These are phyloP conservation scores for Diaporthe ampelina DNA, from an alignment of 2,329 filamentous ascomycete genomes.

Conservation along the genomic window DNA sequence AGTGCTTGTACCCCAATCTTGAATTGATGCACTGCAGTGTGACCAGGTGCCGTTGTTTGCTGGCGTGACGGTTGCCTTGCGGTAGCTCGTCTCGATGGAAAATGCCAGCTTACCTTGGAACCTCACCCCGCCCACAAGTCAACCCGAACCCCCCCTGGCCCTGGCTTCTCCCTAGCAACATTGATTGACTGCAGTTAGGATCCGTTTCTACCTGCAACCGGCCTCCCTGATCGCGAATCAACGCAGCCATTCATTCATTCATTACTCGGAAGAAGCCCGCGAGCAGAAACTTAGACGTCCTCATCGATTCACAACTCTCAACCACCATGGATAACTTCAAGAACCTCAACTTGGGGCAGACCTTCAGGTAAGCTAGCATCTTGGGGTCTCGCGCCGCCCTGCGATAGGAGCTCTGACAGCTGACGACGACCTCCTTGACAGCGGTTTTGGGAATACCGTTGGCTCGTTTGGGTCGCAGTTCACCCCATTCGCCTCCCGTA, in stretches of 20 bases:
- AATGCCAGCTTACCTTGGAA: slow-evolving; percentile 20
- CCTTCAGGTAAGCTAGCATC: slow-evolving; percentile 61
- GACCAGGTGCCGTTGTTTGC: not conserved
- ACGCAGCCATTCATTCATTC: slow-evolving; percentile 26
- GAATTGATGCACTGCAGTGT: slow-evolving; percentile 2
- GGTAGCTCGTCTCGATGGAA: not conserved
- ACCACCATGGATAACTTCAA: slow-evolving; percentile 69
- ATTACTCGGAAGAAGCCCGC: not conserved
- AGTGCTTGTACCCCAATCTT: not conserved
- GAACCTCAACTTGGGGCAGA: slow-evolving; percentile 69
- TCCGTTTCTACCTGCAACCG: not conserved
- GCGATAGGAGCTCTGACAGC: slow-evolving; percentile 42
- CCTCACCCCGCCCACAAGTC: slow-evolving; percentile 13
- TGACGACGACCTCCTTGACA: slow-evolving; percentile 50
- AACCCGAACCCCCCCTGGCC: slow-evolving; percentile 16
- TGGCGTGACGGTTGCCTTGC: not conserved
- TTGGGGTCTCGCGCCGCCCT: slow-evolving; percentile 36
- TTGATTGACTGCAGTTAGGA: slow-evolving; percentile 1
- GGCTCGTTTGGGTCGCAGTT: slow-evolving; percentile 76
- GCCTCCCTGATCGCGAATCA: slow-evolving; percentile 22
- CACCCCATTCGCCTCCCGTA: slow-evolving; percentile 92
- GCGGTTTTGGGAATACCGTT: slow-evolving; percentile 56
- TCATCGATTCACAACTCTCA: not conserved
- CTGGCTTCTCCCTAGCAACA: slow-evolving; percentile 26
- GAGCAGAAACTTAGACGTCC: not conserved